Evolutionary conservation across 179 eudicot species (phyloP), one percentile per base, ranked within the genome.

Genomic region (Drosera spatulata): DNA sequence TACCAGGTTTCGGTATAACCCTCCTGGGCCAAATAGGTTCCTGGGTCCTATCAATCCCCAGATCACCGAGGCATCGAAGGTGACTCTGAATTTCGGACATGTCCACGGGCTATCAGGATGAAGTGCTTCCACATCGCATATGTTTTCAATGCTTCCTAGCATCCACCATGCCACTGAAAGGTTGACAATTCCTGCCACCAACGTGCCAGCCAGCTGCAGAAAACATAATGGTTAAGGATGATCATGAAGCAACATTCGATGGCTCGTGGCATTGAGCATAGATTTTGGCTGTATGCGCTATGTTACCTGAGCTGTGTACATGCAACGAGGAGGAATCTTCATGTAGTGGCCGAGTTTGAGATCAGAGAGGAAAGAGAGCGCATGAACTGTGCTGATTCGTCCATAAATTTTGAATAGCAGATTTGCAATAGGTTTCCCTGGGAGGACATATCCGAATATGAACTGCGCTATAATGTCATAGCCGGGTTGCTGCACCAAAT

Each of bases 271-370:
- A 22, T 22, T 22, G 33, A 22, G 33, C 33, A 22, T 22, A 22
- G 33, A 22, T 22, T 22, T 22, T 22, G 1, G 33, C 33, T 22
- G 33, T 22, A 1, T 22, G 33, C 33, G 33, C 33, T 22, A 1
- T 22, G 33, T 22, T 22, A 22, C 33, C 33, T 22, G 33, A 69
- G 96, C 97, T 22, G 79, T 69, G 73, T 76, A 94, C 97, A 94
- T 86, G 83, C 79, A 63, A 39, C 97, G 83, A 1, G 99, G 99
- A 5, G 99, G 99, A 52, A 94, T 94, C 67, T 94, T 94, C 99
- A 94, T 94, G 88, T 94, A 94, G 71, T 89, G 93, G 10, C 97
- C 99, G 2, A 94, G 91, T 71, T 94, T 94, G 50, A 94, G 99
- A 73, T 94, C 99, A 3, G 95, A 76, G 48, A 94, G 64, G 73